These are phyloP conservation scores for Leccinum obscurum DNA, from an alignment of 768 basidiomycete species.

Conservation along the genomic window DNA sequence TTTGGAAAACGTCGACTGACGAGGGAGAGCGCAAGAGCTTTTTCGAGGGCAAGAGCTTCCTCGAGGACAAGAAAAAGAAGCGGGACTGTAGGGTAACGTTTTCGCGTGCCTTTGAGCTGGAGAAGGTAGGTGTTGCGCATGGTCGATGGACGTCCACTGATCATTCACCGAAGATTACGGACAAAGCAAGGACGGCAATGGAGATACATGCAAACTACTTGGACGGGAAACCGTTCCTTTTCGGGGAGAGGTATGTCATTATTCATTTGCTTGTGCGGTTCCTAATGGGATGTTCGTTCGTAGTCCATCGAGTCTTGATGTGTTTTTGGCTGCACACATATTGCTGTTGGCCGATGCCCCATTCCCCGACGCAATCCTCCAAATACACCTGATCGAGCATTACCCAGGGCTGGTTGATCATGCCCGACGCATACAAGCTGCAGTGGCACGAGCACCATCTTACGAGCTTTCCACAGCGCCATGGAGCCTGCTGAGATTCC, in stretches of 20 bases:
- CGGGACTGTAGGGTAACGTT: conserved; percentile 40
- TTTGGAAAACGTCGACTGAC: conserved; percentile 52
- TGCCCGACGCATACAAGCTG: conserved; percentile 49
- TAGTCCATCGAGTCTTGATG: conserved; percentile 65
- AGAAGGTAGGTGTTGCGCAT: conserved; percentile 44
- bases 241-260: conserved; percentile 45
- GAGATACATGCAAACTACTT: conserved; percentile 61
- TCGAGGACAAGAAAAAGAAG: conserved; percentile 36
- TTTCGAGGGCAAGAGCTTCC: conserved; percentile 37
- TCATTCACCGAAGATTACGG: conserved; percentile 47
- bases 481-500: conserved; percentile 35
- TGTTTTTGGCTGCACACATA: conserved; percentile 67
- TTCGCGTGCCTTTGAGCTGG: conserved; percentile 58
- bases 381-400: conserved; percentile 51
- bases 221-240: conserved; percentile 50
- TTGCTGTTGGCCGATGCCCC: conserved; percentile 58
- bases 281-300: background rate
- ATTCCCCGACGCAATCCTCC: conserved; percentile 61
- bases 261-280: background rate
- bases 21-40: conserved; percentile 41
- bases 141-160: conserved; percentile 4
- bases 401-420: conserved; percentile 62
- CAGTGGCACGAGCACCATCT: conserved; percentile 29
- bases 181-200: conserved; percentile 56
- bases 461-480: conserved; percentile 20